Percentiles rank a stretch among this genome's conserved stretches.
Conservation (phyloP, 2,329 filamentous ascomycete genomes). For the Ramularia endophylla region DNA sequence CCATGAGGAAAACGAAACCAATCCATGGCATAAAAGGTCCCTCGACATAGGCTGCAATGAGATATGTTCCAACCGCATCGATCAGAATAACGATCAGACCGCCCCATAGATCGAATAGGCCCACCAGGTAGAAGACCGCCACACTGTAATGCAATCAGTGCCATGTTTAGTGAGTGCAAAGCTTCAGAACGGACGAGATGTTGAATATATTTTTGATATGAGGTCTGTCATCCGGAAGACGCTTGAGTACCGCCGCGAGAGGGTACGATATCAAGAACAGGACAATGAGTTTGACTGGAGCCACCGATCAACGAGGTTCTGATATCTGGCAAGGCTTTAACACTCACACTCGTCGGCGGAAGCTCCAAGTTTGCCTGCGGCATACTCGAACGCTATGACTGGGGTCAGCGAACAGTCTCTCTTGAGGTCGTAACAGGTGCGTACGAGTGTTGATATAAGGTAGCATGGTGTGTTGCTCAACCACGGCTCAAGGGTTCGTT, state of each 20-base stretch:
- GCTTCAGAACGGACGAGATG: conserved; percentile 52
- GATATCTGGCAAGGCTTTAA: not conserved
- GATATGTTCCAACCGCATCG: conserved; percentile 72
- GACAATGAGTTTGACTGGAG: conserved; percentile 83
- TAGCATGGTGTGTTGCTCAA: conserved; percentile 45
- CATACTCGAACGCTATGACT: conserved; percentile 55
- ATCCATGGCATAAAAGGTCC: conserved; percentile 98
- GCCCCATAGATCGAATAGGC: conserved; percentile 86
- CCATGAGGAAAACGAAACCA: conserved; percentile 89
- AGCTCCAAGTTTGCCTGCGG: conserved; percentile 52
- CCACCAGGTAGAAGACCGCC: conserved; percentile 84
- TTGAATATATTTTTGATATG: conserved; percentile 84
- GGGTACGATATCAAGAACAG: conserved; percentile 91
- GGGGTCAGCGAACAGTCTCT: no score
- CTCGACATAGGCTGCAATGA: conserved; percentile 74
- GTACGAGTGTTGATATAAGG: conserved; percentile 59
- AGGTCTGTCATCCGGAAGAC: conserved; percentile 78
- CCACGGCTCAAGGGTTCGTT: no score
- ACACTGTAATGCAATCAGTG: conserved; percentile 45
- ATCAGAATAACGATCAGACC: conserved; percentile 75
- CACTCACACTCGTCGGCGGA: conserved; percentile 58
- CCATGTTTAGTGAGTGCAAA: not conserved
- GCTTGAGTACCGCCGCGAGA: conserved; percentile 79
- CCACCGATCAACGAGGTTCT: conserved; percentile 2
- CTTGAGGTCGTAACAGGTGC: conserved; percentile 18